A percentile compares a stretch with the other conserved stretches of the same genome.
Evolutionary conservation across 495 filamentous ascomycete species (phyloP).

Genomic region (Aspergillus kassunensis): DNA sequence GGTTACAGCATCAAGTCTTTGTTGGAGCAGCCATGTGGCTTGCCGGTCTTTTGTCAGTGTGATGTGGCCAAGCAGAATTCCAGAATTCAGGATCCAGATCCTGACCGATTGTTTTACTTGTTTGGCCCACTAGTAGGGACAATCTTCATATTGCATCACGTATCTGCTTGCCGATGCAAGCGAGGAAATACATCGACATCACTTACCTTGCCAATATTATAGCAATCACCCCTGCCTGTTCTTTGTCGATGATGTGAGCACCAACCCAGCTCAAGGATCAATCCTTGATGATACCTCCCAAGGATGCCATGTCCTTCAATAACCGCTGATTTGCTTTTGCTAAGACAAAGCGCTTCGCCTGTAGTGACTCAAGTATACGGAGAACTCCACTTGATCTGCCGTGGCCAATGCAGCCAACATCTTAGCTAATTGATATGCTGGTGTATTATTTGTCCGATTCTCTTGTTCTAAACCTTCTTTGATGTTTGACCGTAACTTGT

Average conservation of each 20-base stretch:
- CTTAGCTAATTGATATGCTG: not conserved
- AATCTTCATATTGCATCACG: not conserved
- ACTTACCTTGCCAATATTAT: no score
- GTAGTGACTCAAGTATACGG: constrained; percentile 2
- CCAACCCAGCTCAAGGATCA: no score
- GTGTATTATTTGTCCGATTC: not conserved
- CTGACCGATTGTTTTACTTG: constrained; percentile 2
- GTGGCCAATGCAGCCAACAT: not conserved
- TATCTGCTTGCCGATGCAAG: constrained; percentile 6
- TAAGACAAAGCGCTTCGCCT: not conserved
- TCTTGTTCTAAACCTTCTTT: not conserved
- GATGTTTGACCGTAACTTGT: not conserved
- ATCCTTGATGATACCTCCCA: not conserved
- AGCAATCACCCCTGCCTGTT: no score
- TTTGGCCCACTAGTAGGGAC: not conserved
- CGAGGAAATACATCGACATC: not conserved
- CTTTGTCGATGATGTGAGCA: no score
- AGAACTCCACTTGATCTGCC: constrained; percentile 4
- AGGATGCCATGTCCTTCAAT: not conserved
- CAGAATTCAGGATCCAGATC: constrained; percentile 9
- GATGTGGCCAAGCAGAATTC: not conserved
- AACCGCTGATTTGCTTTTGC: constrained; percentile 3
- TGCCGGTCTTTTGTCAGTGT: constrained; percentile 2
- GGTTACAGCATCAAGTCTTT: no score
- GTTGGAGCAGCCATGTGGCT: constrained; percentile 18